Base-by-base conservation (phyloP, 2,329 filamentous ascomycete genomes). In the Simplicillium aogashimaense region DNA sequence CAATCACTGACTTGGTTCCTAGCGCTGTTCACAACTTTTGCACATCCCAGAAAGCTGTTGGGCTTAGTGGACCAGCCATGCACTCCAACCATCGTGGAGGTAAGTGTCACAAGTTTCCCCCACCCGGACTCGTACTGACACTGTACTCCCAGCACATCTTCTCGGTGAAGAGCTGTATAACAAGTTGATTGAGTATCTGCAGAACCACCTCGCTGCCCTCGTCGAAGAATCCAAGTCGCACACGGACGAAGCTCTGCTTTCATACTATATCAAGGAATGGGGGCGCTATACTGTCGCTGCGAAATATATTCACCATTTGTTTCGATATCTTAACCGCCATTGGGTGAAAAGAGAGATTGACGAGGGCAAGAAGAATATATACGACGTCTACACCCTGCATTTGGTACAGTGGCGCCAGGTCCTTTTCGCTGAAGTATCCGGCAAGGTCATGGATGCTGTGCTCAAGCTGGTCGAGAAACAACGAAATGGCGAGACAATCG, bases 331-430 rank as follows among this genome's bases (percentile, higher is more conserved):
- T 18, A 98, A 98, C 57, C 79, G 92, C 25, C 92, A 98, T 64
- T 98, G 94, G 92, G 92, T 98, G 2, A 98, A 95, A 72, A 76
- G 92, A 25, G 92, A 98, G 65, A 95, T 98, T 66, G 92, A 98
- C 47, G 92, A 98, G 61, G 92, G 92, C 29, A 97, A 98, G 67
- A 95, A 97, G 69, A 86, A 90, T 54, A 86, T 97, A 7, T 97
- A 94, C 61, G 92, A 98, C 60, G 92, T 98, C 36, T 98, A 98
- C 63, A 98, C 92, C 1, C 68, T 98, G 29, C 92, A 98, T 53
- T 70, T 98, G 32, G 92, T 97, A 15, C 86, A 90, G 56, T 98
- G 92, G 92, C 88, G 89, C 50, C 77, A 84, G 50, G 86, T 94
- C 44, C 81, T 98, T 53, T 98, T 98, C 60, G 74, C 78, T 44